These are phyloP conservation scores for Apophysomyces trapeziformis DNA, from an alignment of 371 early-diverging fungal species.

Conservation along the genomic window DNA sequence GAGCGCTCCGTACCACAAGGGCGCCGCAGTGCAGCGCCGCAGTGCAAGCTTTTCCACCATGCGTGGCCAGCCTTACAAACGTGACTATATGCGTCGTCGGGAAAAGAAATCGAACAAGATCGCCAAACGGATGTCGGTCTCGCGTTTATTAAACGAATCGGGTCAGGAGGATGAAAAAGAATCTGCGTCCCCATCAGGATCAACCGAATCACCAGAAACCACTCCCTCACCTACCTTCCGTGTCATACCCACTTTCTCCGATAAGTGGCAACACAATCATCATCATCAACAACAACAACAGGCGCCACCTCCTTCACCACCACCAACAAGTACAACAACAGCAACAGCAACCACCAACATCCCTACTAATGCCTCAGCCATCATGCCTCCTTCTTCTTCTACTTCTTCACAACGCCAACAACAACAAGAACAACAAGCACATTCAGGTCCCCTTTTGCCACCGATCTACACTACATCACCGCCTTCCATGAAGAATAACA, in stretches of 20 bases:
- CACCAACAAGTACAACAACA: conserved; percentile 9
- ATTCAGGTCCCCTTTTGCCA: too few relatives aligned
- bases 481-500: conserved; percentile 20
- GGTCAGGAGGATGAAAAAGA: conserved; percentile 11
- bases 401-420: too few relatives aligned
- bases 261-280: conserved; percentile 15
- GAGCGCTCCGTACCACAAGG: conserved; percentile 19
- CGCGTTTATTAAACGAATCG: conserved; percentile 29
- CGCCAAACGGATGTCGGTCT: conserved; percentile 36
- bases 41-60: conserved; percentile 17
- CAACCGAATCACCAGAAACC: conserved; percentile 23
- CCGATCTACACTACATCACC: conserved; percentile 12
- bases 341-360: not conserved
- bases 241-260: conserved; percentile 31
- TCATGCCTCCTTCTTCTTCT: not conserved
- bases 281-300: conserved; percentile 1
- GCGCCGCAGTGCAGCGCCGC: conserved; percentile 14
- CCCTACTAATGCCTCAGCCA: not conserved
- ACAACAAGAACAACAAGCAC: too few relatives aligned
- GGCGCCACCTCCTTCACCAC: not conserved
- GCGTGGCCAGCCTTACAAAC: conserved; percentile 19
- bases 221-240: conserved; percentile 42
- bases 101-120: conserved; percentile 16
- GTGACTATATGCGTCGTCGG: conserved; percentile 14
- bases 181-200: not conserved